phyloP scores from a whole-genome alignment of 768 basidiomycete genomes.

The Suillus sp. region DNA sequence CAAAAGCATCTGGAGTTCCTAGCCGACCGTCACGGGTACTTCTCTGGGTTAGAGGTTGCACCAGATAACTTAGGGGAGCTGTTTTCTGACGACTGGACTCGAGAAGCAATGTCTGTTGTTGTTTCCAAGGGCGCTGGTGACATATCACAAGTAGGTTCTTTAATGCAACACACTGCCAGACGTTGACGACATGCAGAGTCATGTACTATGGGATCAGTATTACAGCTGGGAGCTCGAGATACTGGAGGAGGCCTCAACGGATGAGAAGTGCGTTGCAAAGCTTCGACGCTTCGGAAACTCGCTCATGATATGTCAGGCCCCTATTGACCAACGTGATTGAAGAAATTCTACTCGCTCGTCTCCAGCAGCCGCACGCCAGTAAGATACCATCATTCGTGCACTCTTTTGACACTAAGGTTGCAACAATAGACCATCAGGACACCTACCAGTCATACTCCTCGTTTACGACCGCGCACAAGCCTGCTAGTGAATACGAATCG shows the following conservation, averaged over 20 bases:
- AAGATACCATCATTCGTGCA: slow-evolving; percentile 18
- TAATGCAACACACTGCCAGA: background rate
- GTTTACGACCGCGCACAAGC: slow-evolving; percentile 80
- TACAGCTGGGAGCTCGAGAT: slow-evolving; percentile 75
- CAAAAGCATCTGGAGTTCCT: slow-evolving; percentile 69
- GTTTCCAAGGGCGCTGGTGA: slow-evolving; percentile 51
- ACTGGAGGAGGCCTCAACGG: slow-evolving; percentile 48
- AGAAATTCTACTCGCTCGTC: slow-evolving; percentile 60
- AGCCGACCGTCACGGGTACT: slow-evolving; percentile 38
- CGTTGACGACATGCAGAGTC: slow-evolving; percentile 50
- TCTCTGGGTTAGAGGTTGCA: slow-evolving; percentile 37
- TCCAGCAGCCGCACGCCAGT: slow-evolving; percentile 80
- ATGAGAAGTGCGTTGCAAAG: slow-evolving; percentile 45
- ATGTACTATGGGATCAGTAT: slow-evolving; percentile 68
- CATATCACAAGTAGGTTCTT: slow-evolving; percentile 62
- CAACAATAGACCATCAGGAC: slow-evolving; percentile 66
- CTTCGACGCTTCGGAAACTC: background rate
- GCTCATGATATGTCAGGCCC: slow-evolving; percentile 34
- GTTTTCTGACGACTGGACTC: slow-evolving; percentile 66
- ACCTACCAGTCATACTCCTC: slow-evolving; percentile 86
- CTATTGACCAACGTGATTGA: slow-evolving; percentile 55
- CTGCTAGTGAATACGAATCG: slow-evolving; percentile 74
- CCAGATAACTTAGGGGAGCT: slow-evolving; percentile 56
- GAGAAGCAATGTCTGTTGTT: slow-evolving; percentile 52
- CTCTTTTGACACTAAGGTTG: background rate